These are phyloP conservation scores for Lipomyces anomalus DNA, from an alignment of 805 yeast species.

Conservation along the genomic window DNA sequence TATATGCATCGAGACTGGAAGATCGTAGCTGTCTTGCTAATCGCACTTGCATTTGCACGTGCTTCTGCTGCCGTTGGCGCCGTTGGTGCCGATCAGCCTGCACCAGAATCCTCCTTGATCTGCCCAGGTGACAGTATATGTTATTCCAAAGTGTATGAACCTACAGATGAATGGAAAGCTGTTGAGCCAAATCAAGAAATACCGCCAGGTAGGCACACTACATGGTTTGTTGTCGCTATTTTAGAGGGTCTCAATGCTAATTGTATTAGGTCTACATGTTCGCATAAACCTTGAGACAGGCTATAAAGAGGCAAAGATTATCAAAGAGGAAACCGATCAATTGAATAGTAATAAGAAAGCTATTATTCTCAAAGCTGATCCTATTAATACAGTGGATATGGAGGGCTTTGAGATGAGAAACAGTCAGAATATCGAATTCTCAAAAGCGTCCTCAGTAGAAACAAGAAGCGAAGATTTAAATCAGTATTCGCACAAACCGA, in stretches of 20 bases:
- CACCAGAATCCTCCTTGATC: too few species aligned
- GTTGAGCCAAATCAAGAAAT: constrained; percentile 67
- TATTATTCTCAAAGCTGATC: neutral
- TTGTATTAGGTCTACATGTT: constrained; percentile 57
- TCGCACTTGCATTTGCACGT: too few species aligned
- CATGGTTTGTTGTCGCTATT: neutral
- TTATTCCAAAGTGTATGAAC: constrained; percentile 42
- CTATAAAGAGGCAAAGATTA: constrained; percentile 59
- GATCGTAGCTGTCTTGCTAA: too few species aligned
- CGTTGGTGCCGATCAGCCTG: too few species aligned
- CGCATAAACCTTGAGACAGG: constrained; percentile 70
- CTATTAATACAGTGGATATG: neutral
- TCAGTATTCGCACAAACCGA: constrained; percentile 19
- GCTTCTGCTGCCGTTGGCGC: too few species aligned
- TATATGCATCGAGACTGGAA: too few species aligned
- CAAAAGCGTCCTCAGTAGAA: neutral
- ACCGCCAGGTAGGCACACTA: constrained; percentile 48
- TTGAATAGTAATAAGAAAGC: constrained; percentile 2
- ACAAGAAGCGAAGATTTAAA: neutral
- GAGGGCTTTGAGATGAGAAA: constrained; percentile 6
- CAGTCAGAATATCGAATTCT: constrained; percentile 3
- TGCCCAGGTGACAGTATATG: too few species aligned
- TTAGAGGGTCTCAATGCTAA: neutral
- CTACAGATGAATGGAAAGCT: constrained; percentile 62
- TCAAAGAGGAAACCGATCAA: constrained; percentile 33